These are phyloP conservation scores for Elsinoe necatrix DNA, from an alignment of 2,329 filamentous ascomycete species.

Conservation along the genomic window DNA sequence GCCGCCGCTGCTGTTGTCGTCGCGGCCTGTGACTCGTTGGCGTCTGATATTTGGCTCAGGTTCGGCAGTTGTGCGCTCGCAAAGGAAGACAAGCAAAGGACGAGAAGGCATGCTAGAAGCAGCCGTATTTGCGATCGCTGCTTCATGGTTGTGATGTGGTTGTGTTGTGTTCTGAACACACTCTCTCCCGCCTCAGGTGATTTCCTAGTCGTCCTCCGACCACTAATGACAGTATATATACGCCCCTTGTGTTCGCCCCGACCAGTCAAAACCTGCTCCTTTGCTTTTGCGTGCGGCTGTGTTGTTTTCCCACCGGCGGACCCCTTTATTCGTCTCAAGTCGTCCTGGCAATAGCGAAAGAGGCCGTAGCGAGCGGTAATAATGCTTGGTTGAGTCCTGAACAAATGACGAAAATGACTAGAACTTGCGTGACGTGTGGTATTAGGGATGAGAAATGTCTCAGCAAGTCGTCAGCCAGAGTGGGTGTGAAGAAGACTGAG, in stretches of 20 bases:
- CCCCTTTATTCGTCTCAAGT: not conserved
- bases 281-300: slow-evolving; percentile 5
- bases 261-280: not conserved
- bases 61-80: slow-evolving; percentile 12
- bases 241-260: not conserved
- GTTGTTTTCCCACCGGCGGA: slow-evolving; percentile 2
- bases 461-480: not conserved
- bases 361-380: not conserved
- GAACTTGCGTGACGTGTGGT: not conserved
- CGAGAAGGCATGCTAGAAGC: slow-evolving; percentile 10
- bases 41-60: slow-evolving; percentile 7
- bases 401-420: slow-evolving; percentile 3
- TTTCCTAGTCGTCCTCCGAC: not conserved
- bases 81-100: slow-evolving; percentile 5
- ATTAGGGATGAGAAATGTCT: not conserved
- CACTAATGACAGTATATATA: not conserved
- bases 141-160: slow-evolving; percentile 1
- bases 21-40: slow-evolving; percentile 7
- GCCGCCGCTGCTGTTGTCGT: slow-evolving; percentile 15
- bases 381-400: not conserved
- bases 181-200: not conserved
- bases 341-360: not conserved
- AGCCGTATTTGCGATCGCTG: slow-evolving; percentile 8
- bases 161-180: not conserved
- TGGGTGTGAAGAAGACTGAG: slow-evolving; percentile 6